phyloP scores from a whole-genome alignment of 768 basidiomycete species.

The Infundibulicybe gibba region DNA sequence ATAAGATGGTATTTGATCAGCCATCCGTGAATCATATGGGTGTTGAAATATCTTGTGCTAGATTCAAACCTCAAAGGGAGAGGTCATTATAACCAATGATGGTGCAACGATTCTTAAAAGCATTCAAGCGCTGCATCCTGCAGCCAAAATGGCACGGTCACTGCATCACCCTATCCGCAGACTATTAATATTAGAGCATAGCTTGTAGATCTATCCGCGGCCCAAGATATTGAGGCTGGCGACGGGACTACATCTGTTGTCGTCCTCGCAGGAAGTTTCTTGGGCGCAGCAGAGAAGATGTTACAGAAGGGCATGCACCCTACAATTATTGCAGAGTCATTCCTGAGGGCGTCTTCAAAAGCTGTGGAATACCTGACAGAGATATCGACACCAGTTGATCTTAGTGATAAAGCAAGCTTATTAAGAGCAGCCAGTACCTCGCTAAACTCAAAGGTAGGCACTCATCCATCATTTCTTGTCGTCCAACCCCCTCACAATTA shows the following conservation, averaged over 20 bases:
- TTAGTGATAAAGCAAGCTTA: slow-evolving; percentile 81
- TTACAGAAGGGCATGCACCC: slow-evolving; percentile 96
- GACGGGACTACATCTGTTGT: slow-evolving; percentile 99
- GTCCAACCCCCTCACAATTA: background rate
- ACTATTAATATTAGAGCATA: slow-evolving; percentile 26
- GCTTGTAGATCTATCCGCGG: slow-evolving; percentile 96
- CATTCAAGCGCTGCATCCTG: slow-evolving; percentile 95
- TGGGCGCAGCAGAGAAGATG: slow-evolving; percentile 96
- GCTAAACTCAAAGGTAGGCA: slow-evolving; percentile 86
- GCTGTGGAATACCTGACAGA: slow-evolving; percentile 93
- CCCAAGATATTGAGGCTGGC: slow-evolving; percentile 97
- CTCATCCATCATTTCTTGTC: background rate
- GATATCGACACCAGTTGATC: slow-evolving; percentile 87
- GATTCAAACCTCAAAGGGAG: slow-evolving; percentile 96
- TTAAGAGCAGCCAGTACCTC: slow-evolving; percentile 93
- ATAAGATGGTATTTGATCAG: slow-evolving; percentile 82
- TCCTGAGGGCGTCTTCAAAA: slow-evolving; percentile 88
- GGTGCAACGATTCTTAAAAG: slow-evolving; percentile 96
- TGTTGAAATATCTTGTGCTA: slow-evolving; percentile 23
- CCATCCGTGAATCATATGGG: slow-evolving; percentile 6
- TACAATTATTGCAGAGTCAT: slow-evolving; percentile 94
- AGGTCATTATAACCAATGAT: slow-evolving; percentile 98
- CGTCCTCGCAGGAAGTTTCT: slow-evolving; percentile 88
- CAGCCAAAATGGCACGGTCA: slow-evolving; percentile 87
- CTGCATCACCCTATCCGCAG: slow-evolving; percentile 1